A percentile compares a stretch with the other conserved stretches of the same genome.
Evolutionary conservation across 139 green algal species (phyloP).

Genomic region (Ettlia oleoabundans): DNA sequence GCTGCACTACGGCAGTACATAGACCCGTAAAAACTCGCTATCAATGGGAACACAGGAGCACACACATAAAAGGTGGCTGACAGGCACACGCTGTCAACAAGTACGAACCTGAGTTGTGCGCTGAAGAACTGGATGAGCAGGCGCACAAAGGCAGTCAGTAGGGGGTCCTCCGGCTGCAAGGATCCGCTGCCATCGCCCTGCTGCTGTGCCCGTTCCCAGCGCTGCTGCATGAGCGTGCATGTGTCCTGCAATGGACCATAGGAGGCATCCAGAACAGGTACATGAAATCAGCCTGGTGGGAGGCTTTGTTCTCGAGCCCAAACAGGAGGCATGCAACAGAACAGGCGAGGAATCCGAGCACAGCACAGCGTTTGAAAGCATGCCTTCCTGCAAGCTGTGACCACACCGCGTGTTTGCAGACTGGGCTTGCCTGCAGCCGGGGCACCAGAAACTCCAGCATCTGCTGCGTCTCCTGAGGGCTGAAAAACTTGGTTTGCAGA

Average conservation of each 20-base stretch:
- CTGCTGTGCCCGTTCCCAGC: slow-evolving; percentile 4
- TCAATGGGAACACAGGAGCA: no score
- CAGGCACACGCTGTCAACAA: no score
- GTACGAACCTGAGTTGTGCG: slow-evolving; percentile 17
- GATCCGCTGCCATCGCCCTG: neutral
- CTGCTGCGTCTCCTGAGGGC: neutral
- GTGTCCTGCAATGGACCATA: neutral
- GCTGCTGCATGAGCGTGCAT: slow-evolving; percentile 13
- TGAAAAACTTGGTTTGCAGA: neutral
- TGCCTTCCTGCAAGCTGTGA: no score
- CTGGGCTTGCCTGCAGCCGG: slow-evolving; percentile 11
- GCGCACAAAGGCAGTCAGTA: slow-evolving; percentile 15
- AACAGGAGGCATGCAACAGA: no score
- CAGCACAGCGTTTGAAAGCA: no score
- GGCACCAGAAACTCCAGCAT: slow-evolving; percentile 26
- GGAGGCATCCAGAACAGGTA: neutral
- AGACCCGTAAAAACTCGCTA: no score
- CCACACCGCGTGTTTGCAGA: neutral
- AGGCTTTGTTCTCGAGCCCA: neutral
- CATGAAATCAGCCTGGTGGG: neutral
- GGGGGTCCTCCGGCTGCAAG: neutral
- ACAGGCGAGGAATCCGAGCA: neutral
- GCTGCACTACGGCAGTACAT: no score
- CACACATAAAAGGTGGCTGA: no score
- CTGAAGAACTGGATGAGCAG: slow-evolving; percentile 21